A percentile compares a stretch with the other conserved stretches of the same genome.
These are phyloP conservation scores for Blastobotrys malaysiensis DNA, from an alignment of 1,139 yeast genomes.

Conservation along the genomic window DNA sequence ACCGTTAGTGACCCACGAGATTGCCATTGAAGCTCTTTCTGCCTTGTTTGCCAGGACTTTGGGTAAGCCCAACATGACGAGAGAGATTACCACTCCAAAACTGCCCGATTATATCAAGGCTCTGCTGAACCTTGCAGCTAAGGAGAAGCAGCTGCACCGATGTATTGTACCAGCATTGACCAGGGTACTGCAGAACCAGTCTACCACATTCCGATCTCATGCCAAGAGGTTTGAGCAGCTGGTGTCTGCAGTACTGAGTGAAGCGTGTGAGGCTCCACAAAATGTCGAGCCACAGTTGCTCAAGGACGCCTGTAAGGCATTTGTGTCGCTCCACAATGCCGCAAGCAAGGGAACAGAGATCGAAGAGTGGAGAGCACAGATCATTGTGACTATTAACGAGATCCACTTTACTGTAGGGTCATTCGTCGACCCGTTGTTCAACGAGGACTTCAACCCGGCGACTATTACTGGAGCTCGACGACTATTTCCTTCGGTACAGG, in stretches of 20 bases:
- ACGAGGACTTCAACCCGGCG: slow-evolving; percentile 19
- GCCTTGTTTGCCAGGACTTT: slow-evolving; percentile 51
- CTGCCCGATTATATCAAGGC: slow-evolving; percentile 56
- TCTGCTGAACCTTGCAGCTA: slow-evolving; percentile 39
- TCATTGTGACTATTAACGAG: slow-evolving; percentile 22
- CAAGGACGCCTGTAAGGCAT: slow-evolving; percentile 42
- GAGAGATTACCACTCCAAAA: slow-evolving; percentile 81
- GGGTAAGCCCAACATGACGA: slow-evolving; percentile 77
- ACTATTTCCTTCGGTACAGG: neutral
- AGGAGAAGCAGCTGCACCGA: slow-evolving; percentile 34
- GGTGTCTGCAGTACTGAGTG: slow-evolving; percentile 30
- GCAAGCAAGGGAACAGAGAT: slow-evolving; percentile 43
- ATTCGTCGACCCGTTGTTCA: slow-evolving; percentile 17
- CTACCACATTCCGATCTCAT: slow-evolving; percentile 79
- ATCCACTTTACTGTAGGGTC: slow-evolving; percentile 20
- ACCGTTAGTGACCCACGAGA: slow-evolving; percentile 41
- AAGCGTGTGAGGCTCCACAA: slow-evolving; percentile 9
- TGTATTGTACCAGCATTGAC: slow-evolving; percentile 47
- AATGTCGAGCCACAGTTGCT: slow-evolving; percentile 39
- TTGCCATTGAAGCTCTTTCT: slow-evolving; percentile 47
- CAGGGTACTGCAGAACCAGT: slow-evolving; percentile 49
- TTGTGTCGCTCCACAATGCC: slow-evolving; percentile 58
- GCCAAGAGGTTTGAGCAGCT: slow-evolving; percentile 54
- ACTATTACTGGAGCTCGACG: slow-evolving; percentile 1
- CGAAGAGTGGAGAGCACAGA: slow-evolving; percentile 32